Evolutionary conservation across 2,329 filamentous ascomycete species (phyloP), one percentile per base, ranked within the genome.

Genomic region (Colletotrichum cereale): DNA sequence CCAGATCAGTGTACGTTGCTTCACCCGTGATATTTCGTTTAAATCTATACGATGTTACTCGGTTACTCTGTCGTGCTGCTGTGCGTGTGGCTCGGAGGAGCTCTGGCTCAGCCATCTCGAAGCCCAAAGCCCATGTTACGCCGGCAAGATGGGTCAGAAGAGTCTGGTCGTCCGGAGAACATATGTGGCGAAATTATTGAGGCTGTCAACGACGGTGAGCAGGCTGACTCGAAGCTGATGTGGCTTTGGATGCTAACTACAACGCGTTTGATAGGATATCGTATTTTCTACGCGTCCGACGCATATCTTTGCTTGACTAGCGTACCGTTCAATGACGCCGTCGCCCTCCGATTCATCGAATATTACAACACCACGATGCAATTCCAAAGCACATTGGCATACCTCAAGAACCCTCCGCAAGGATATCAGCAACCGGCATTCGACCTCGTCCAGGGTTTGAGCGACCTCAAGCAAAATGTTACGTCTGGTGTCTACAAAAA

Each of bases 361-460:
- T 70, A 70, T 14, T 70, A 70, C 62, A 70, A 70, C 47, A 53
- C 53, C 21, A 70, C 67, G n/a, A 70, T 70, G 67, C 62, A 70
- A 21, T 70, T 70, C 18, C 67, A 70, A 29, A 70, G 67, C 24
- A 70, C 67, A 1, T 31, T 70, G 21, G 55, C 34, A 21, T 47
- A 66, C 11, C 62, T 70, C 31, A 70, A 66, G 18, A 66, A 40
- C 24, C 67, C 67, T 26, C 67, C 67, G 5, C 47, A 66, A 10
- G 53, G 67, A 11, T 70, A 70, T 7, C 67, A 70, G 24, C 67
- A 70, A 16, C 67, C 67, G 11, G 62, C 67, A 1, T 70, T 61
- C 24, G 67, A 70, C 44, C 52, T 70, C 5, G 24, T 53, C n/a
- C 6, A 55, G 14, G 62, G 67, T 0, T 38, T 70, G 34, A 38